phyloP scores from a whole-genome alignment of 2,329 filamentous ascomycete species.

The Plectosphaerella sp. region DNA sequence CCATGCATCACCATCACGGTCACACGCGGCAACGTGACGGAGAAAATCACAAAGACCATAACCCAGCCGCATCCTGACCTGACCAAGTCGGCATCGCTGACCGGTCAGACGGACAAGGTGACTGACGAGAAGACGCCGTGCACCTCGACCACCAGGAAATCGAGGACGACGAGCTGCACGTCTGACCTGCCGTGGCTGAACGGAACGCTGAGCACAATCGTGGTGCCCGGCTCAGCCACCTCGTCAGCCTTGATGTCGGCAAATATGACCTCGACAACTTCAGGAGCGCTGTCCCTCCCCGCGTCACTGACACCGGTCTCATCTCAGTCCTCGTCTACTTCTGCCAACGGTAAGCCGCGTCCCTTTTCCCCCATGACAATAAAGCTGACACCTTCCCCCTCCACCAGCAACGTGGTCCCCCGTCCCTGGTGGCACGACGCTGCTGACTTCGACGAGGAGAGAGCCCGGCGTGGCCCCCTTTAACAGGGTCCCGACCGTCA shows the following conservation, averaged over 20 bases:
- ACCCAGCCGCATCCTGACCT: neutral
- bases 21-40: conserved; percentile 8
- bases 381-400: too few relatives aligned
- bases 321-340: too few relatives aligned
- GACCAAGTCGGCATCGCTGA: neutral
- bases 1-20: conserved; percentile 9
- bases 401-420: neutral
- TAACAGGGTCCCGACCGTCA: conserved; percentile 4
- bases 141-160: neutral
- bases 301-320: too few relatives aligned
- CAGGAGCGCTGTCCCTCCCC: too few relatives aligned
- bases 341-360: too few relatives aligned
- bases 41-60: conserved; percentile 6
- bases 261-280: neutral
- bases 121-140: neutral
- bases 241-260: neutral
- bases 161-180: neutral
- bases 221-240: conserved; percentile 4
- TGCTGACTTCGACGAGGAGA: conserved; percentile 9
- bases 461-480: neutral
- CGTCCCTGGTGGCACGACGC: conserved; percentile 1
- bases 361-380: too few relatives aligned
- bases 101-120: neutral
- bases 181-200: conserved; percentile 3
- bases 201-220: conserved; percentile 2